phyloP scores from a whole-genome alignment of 192 early-diverging fungal genomes.

The Rhizoclosmatium globosum region DNA sequence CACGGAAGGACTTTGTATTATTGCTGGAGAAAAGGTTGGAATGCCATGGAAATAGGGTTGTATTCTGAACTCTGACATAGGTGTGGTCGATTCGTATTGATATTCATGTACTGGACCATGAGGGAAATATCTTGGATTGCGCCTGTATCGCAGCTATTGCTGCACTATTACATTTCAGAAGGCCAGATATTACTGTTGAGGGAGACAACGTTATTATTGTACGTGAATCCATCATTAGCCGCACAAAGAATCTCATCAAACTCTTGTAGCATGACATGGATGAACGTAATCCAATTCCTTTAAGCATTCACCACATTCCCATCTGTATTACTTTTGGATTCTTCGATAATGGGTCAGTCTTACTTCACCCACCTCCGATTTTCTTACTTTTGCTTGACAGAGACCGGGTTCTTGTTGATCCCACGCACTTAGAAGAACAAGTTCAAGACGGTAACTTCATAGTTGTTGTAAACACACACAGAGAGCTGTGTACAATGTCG shows the following conservation, averaged over 20 bases:
- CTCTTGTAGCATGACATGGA: constrained; percentile 76
- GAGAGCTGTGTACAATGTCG: constrained; percentile 90
- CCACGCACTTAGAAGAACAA: constrained; percentile 87
- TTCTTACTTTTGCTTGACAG: constrained; percentile 18
- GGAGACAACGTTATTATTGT: constrained; percentile 90
- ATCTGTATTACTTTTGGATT: constrained; percentile 93
- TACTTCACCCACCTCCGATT: constrained; percentile 4
- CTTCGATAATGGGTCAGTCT: constrained; percentile 78
- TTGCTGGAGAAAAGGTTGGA: constrained; percentile 88
- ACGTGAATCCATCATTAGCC: constrained; percentile 41
- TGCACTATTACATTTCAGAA: constrained; percentile 87
- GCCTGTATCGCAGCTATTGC: constrained; percentile 90
- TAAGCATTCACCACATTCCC: constrained; percentile 96
- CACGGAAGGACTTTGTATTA: constrained; percentile 95
- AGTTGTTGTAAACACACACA: constrained; percentile 88
- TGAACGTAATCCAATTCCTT: constrained; percentile 90
- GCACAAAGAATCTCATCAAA: neutral
- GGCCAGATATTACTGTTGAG: constrained; percentile 96
- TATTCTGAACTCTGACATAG: constrained; percentile 18
- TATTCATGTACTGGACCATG: constrained; percentile 90
- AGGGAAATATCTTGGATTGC: constrained; percentile 93
- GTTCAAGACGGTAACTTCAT: constrained; percentile 84
- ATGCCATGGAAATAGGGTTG: neutral
- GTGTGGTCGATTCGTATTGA: constrained; percentile 94
- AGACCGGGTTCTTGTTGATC: constrained; percentile 76